Base-by-base conservation (phyloP, 2,329 filamentous ascomycete genomes). In the Sarocladium kiliense region DNA sequence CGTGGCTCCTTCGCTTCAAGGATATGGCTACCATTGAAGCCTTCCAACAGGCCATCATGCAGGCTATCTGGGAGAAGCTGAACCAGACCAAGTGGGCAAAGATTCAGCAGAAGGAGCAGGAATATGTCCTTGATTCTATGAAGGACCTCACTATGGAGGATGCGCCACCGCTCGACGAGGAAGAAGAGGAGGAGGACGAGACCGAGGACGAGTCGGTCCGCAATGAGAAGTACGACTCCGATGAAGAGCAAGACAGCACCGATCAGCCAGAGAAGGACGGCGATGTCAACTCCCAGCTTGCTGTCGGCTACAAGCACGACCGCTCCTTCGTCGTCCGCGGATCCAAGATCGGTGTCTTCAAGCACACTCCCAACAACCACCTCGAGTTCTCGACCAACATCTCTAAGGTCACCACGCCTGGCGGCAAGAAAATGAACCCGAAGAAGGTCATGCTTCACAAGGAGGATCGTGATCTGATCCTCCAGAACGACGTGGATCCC, bases 271-370 rank as follows among this genome's bases (percentile, higher is more conserved):
- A 92, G 11, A 84, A 89, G 47, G 77, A 86, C 54, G 88, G 87
- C 41, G 92, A 95, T 64, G 81, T 91, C 68, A 99, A 97, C 76
- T 95, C 91, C 2, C 89, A 94, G 66, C 81, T 99, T 54, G 94
- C 94, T 12, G 94, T 99, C 53, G 94, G 94, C 55, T 96, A 96
- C 75, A 97, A 96, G 72, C 89, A 97, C 61, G 94, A 99, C 68
- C 85, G 94, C 57, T 97, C 94, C 0, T 99, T 97, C 64, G 94
- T 99, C 56, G 91, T 99, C 42, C 88, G 94, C 60, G 94, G 94
- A 30, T 94, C 92, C 63, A 97, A 97, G 80, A 99, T 99, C 68
- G 94, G 94, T 55, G 94, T 99, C 39, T 99, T 99, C 81, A 97
- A 95, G 71, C 94, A 99, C 67, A 96, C 91, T 0, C 79, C 86